Percentiles rank a stretch among this genome's conserved stretches.
Conservation (phyloP, 2,329 filamentous ascomycete genomes). For the Fusarium devonianum region DNA sequence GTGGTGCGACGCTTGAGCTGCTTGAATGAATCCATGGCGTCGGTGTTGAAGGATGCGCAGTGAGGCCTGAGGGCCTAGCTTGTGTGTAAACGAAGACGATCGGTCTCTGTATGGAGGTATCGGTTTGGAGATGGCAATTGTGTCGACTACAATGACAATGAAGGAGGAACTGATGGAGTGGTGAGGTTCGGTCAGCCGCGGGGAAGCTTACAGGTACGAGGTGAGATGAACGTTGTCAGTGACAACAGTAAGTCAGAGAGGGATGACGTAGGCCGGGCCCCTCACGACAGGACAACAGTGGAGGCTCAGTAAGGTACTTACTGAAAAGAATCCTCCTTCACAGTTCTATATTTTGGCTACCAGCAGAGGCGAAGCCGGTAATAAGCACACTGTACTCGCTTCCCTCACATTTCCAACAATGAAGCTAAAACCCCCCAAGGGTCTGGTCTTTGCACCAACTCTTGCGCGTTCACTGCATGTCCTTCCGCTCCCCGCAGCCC, state of each 20-base stretch:
- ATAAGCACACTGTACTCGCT: too few relatives aligned
- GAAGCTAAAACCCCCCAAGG: too few relatives aligned
- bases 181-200: constrained; percentile 24
- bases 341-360: too few relatives aligned
- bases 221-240: constrained; percentile 10
- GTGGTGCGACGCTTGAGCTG: constrained; percentile 63
- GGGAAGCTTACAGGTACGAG: constrained; percentile 30
- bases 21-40: constrained; percentile 57
- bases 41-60: constrained; percentile 3
- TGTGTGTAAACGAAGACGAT: constrained; percentile 1
- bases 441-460: too few relatives aligned
- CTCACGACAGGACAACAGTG: constrained; percentile 8
- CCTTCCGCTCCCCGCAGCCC: too few relatives aligned
- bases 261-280: constrained; percentile 31
- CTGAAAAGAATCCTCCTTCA: too few relatives aligned
- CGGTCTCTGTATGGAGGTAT: not conserved
- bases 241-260: not conserved
- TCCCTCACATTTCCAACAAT: too few relatives aligned
- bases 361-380: too few relatives aligned
- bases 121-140: not conserved
- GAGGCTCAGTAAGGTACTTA: too few relatives aligned
- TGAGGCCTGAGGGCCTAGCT: constrained; percentile 21
- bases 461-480: too few relatives aligned
- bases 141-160: constrained; percentile 16
- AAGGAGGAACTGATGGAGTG: constrained; percentile 16